Base-by-base conservation (phyloP, 176 grass and related monocot genomes). In the Ensete glaucum region DNA sequence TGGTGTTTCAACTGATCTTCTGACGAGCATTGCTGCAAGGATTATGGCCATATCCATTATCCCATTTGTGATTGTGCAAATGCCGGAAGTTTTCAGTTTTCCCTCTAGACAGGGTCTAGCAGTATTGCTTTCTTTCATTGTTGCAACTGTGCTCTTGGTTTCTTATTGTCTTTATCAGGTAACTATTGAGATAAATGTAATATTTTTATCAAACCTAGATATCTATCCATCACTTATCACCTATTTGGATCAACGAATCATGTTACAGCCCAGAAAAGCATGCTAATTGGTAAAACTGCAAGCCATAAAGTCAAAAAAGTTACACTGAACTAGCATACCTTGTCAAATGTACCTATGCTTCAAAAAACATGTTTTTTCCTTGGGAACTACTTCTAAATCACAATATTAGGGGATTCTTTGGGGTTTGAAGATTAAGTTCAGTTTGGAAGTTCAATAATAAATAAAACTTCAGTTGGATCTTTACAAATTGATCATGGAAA, bases 121-220 rank as follows among this genome's bases (percentile, higher is more conserved):
- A 14, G 54, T 91, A 54, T 74, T 99, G 76, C 54, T 94, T 64
- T 85, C 88, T 75, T 54, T 94, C 64, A 81, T 94, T 73, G 52
- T 67, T 73, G 81, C 95, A 62, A 78, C 77, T 82, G 50, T 82
- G 54, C 86, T 94, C 83, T 43, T 94, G 82, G 81, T 99, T 67
- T 63, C 72, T 19, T 99, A 99, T 64, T 92, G 90, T 71, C 71
- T 99, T 48, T 94, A 99, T 82, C 95, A 96, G 89, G 93, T 92
- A 89, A 54, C 29, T 83, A 54, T 69, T 76, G 12, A 76, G 48
- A 64, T 81, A 9, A 50, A 14, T 29, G 1, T 16, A 56, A 74
- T 74, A 15, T 68, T 68, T 60, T 60, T n/a, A 7, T 17, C 57
- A n/a, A 60, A 60, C 57, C 17, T 60, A 60, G 8, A 17, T n/a